A percentile compares a stretch with the other conserved stretches of the same genome.
Evolutionary conservation across 768 basidiomycete genomes (phyloP).

Genomic region (Termitomyces heimii): DNA sequence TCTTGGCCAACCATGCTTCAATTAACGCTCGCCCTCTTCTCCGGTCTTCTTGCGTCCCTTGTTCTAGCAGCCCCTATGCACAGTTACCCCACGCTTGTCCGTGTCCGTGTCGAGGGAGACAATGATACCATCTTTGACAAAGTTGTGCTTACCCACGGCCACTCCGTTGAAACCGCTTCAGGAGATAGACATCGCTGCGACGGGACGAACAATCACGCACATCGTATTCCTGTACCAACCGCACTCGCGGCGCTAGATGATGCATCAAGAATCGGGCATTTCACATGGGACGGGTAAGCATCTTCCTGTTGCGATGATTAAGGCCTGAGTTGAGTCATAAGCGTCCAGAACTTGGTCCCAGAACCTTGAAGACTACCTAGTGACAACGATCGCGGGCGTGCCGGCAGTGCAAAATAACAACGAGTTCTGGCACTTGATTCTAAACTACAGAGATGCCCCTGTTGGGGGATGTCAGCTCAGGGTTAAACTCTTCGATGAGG

Average conservation of each 20-base stretch:
- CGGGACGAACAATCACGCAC: constrained; percentile 32
- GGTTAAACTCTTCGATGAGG: not conserved
- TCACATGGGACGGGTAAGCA: constrained; percentile 34
- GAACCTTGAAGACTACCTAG: not conserved
- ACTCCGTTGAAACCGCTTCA: constrained; percentile 29
- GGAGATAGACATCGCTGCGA: constrained; percentile 38
- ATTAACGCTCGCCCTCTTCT: not conserved
- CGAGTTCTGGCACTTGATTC: constrained; percentile 1
- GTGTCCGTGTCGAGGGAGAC: constrained; percentile 34
- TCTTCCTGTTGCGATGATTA: not conserved
- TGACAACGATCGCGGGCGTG: not conserved
- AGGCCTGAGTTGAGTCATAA: not conserved
- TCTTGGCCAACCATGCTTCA: not conserved
- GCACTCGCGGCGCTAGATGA: constrained; percentile 38
- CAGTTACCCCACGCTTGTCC: constrained; percentile 13
- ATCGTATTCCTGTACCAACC: constrained; percentile 32
- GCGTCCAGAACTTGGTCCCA: not conserved
- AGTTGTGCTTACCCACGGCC: constrained; percentile 31
- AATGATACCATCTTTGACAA: constrained; percentile 33
- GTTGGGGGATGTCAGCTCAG: constrained; percentile 4
- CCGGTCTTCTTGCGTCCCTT: not conserved
- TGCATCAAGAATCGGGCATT: constrained; percentile 24
- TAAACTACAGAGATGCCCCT: not conserved
- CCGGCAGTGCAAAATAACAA: not conserved
- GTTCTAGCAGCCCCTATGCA: not conserved